Conservation (phyloP, 495 filamentous ascomycete species). For the Annulohypoxylon stygium region DNA sequence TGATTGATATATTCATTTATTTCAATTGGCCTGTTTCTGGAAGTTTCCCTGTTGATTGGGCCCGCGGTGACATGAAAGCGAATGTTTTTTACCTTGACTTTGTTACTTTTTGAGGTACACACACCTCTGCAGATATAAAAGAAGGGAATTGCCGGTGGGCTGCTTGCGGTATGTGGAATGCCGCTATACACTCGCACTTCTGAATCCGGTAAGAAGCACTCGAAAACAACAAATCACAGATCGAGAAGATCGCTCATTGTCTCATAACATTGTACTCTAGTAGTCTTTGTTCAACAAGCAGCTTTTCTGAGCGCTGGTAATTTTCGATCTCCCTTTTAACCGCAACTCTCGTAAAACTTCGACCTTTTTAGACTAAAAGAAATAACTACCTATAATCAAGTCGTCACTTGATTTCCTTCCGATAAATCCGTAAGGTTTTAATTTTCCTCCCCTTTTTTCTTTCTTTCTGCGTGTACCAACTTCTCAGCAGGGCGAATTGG, state of each 20-base stretch:
- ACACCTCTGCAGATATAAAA: constrained; percentile 11
- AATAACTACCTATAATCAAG: not conserved
- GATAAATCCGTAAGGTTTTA: not conserved
- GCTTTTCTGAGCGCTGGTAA: constrained; percentile 16
- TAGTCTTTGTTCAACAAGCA: constrained; percentile 24
- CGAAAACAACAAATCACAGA: constrained; percentile 47
- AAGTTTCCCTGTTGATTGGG: constrained; percentile 5
- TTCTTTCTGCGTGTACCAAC: constrained; percentile 1
- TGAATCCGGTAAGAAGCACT: constrained; percentile 43
- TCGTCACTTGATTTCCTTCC: not conserved
- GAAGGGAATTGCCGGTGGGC: not conserved
- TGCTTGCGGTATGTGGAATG: constrained; percentile 46
- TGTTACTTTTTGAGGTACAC: constrained; percentile 2
- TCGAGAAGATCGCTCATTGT: constrained; percentile 29
- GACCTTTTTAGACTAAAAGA: not conserved
- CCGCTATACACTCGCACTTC: constrained; percentile 20
- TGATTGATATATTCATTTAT: not conserved
- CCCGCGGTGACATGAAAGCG: constrained; percentile 3
- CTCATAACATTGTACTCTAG: constrained; percentile 4
- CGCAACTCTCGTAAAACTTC: constrained; percentile 16
- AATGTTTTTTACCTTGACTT: constrained; percentile 7
- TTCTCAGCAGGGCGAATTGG: not conserved
- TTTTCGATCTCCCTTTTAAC: constrained; percentile 22
- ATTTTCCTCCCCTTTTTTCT: not conserved
- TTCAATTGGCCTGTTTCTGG: constrained; percentile 1